Conservation (phyloP, 148 eudicot genomes). For the Nepenthes gracilis region DNA sequence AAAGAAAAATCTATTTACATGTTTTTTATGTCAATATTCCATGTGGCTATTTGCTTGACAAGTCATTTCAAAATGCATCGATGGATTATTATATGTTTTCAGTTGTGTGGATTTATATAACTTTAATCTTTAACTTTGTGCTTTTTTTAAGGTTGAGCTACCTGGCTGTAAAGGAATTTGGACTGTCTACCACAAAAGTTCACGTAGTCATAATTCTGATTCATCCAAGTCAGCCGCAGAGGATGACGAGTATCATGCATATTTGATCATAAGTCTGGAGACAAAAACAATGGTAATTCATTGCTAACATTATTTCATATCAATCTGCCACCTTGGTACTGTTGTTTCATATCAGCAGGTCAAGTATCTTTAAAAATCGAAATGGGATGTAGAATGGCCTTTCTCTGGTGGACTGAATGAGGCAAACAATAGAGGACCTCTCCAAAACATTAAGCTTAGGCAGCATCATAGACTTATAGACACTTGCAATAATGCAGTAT, state of each 20-base stretch:
- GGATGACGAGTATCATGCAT: slow-evolving; percentile 97
- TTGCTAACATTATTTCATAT: neutral
- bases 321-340: neutral
- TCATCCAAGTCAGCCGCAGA: slow-evolving; percentile 56
- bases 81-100: neutral
- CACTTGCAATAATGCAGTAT: too few relatives aligned
- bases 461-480: too few relatives aligned
- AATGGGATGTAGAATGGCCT: too few relatives aligned
- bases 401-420: too few relatives aligned
- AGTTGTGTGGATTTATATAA: neutral
- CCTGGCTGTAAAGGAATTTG: slow-evolving; percentile 94
- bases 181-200: slow-evolving; percentile 96
- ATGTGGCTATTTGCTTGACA: neutral
- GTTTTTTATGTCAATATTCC: neutral
- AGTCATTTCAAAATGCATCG: neutral
- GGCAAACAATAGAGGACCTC: too few relatives aligned
- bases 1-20: neutral
- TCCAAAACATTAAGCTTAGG: too few relatives aligned
- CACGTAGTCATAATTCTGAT: slow-evolving; percentile 62
- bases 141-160: slow-evolving; percentile 47
- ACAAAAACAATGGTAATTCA: slow-evolving; percentile 79
- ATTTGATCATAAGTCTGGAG: slow-evolving; percentile 86
- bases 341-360: too few relatives aligned
- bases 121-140: neutral
- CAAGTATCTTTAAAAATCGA: too few relatives aligned